Conservation (phyloP, 2,329 filamentous ascomycete species). For the Paecilomyces fulvus region DNA sequence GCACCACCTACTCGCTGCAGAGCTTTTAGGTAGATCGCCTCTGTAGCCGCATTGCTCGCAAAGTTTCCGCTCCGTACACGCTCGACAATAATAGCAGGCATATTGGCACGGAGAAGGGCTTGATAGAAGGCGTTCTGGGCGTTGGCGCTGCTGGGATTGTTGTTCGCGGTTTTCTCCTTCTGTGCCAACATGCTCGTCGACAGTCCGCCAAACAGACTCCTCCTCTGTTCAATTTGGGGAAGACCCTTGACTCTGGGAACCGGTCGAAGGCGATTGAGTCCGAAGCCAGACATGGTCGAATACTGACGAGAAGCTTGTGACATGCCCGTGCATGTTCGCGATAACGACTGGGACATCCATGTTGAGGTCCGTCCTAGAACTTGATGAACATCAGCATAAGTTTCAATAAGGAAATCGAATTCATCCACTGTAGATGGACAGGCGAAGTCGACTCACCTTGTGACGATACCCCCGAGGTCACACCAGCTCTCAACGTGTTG, state of each 20-base stretch:
- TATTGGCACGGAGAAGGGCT: slow-evolving; percentile 78
- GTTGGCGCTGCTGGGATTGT: slow-evolving; percentile 77
- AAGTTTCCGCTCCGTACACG: slow-evolving; percentile 80
- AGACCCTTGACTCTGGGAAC: slow-evolving; percentile 15
- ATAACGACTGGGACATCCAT: slow-evolving; percentile 9
- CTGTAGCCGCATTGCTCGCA: slow-evolving; percentile 68
- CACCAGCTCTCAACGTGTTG: slow-evolving; percentile 14
- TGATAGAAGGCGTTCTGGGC: slow-evolving; percentile 93
- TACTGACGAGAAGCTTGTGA: slow-evolving; percentile 18
- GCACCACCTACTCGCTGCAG: slow-evolving; percentile 51
- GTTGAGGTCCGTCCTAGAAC: slow-evolving; percentile 6
- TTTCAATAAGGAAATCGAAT: not conserved
- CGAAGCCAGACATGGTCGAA: slow-evolving; percentile 24
- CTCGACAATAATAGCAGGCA: slow-evolving; percentile 88
- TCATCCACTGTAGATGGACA: not conserved
- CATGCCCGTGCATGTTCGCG: slow-evolving; percentile 8
- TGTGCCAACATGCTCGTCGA: slow-evolving; percentile 62
- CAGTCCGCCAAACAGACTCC: slow-evolving; percentile 31
- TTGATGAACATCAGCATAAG: not conserved
- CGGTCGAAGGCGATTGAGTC: slow-evolving; percentile 16
- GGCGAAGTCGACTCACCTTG: slow-evolving; percentile 4
- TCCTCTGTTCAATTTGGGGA: slow-evolving; percentile 25
- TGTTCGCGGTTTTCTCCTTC: slow-evolving; percentile 84
- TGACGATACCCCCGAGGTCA: slow-evolving; percentile 11
- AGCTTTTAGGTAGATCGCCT: slow-evolving; percentile 70